Evolutionary conservation across 345 rosid genomes (phyloP).

Genomic region (Erodium maritimum): DNA sequence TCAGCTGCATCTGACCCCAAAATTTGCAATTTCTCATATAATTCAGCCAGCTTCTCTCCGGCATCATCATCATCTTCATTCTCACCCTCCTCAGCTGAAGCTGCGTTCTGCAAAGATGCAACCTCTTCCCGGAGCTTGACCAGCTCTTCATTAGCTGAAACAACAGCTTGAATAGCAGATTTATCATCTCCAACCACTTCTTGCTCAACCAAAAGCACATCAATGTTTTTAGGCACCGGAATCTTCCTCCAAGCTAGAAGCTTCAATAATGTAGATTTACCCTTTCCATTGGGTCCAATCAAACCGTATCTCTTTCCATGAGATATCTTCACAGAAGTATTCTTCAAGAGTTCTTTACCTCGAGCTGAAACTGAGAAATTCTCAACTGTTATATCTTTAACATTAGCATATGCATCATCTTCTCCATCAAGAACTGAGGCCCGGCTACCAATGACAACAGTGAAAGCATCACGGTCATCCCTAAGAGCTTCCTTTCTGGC

Average conservation of each 20-base stretch:
- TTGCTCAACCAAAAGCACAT: conserved; percentile 88
- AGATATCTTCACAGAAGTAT: conserved; percentile 76
- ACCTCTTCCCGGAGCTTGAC: conserved; percentile 58
- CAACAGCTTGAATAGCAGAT: conserved; percentile 80
- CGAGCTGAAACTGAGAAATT: conserved; percentile 91
- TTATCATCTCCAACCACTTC: conserved; percentile 90
- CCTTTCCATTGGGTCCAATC: conserved; percentile 94
- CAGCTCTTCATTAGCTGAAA: conserved; percentile 79
- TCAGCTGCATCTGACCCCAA: conserved; percentile 94
- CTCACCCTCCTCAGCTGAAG: conserved; percentile 22
- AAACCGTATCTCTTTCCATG: conserved; percentile 95
- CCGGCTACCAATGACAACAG: conserved; percentile 85
- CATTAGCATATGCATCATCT: conserved; percentile 81
- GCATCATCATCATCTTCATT: conserved; percentile 32
- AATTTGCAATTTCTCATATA: conserved; percentile 77
- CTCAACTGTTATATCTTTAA: conserved; percentile 66
- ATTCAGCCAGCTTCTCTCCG: conserved; percentile 75
- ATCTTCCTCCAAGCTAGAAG: conserved; percentile 97
- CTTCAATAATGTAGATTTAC: conserved; percentile 87
- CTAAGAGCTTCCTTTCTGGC: conserved; percentile 74
- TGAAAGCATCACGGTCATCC: conserved; percentile 92
- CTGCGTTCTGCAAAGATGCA: conserved; percentile 35
- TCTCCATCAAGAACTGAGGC: conserved; percentile 83
- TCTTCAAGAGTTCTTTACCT: conserved; percentile 85
- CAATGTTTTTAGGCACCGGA: conserved; percentile 90